Conservation (phyloP, 306 rosid genomes). For the Malus sylvestris region DNA sequence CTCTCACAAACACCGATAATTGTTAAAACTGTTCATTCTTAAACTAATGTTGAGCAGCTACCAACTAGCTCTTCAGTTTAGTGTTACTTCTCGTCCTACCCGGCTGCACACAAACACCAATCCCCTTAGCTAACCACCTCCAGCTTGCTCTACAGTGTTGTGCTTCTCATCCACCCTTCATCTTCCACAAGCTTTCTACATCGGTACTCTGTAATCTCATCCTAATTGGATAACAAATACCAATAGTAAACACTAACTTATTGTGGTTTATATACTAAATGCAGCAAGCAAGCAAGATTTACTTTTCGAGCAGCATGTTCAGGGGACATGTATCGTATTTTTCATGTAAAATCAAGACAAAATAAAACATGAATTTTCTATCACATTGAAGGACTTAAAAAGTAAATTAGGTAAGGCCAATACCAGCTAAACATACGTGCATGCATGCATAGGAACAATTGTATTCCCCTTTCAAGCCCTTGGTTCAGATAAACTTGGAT, state of each 20-base stretch:
- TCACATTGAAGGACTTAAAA: not conserved
- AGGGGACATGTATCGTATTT: too few species aligned
- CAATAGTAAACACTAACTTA: not conserved
- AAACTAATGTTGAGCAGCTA: not conserved
- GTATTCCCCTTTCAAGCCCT: conserved; percentile 21
- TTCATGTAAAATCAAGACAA: too few species aligned
- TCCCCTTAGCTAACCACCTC: not conserved
- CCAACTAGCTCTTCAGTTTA: too few species aligned
- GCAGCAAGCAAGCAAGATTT: not conserved
- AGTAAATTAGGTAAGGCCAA: not conserved
- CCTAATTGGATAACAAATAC: not conserved
- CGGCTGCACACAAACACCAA: not conserved
- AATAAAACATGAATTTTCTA: too few species aligned
- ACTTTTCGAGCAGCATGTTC: too few species aligned
- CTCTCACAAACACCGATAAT: too few species aligned
- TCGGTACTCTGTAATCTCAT: not conserved
- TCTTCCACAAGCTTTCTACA: not conserved
- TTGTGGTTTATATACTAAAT: not conserved
- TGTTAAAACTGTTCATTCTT: not conserved
- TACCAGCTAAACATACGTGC: not conserved
- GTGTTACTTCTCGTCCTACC: too few species aligned
- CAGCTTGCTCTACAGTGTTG: not conserved
- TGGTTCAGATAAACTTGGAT: conserved; percentile 59
- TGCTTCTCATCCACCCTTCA: not conserved
- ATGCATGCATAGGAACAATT: not conserved